These are phyloP conservation scores for Urtica urens DNA, from an alignment of 306 rosid genomes.

Conservation along the genomic window DNA sequence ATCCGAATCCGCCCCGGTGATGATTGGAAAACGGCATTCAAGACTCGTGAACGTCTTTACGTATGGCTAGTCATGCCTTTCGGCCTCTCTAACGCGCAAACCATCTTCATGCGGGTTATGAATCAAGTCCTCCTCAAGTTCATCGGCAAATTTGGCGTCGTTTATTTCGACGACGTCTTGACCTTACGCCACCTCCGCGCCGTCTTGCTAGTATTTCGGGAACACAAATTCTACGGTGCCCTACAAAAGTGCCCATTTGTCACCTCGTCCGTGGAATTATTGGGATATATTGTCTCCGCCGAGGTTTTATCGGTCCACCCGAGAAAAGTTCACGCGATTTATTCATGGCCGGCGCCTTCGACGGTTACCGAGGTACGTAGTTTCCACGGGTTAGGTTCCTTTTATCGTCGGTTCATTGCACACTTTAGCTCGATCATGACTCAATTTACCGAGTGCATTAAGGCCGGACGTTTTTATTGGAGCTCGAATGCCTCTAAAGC, in stretches of 20 bases:
- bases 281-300: neutral
- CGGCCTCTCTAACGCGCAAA: neutral
- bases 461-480: too few species aligned
- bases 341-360: neutral
- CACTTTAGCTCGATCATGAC: neutral
- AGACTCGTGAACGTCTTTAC: neutral
- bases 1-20: neutral
- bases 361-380: neutral
- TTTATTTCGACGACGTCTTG: neutral
- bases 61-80: neutral
- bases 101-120: neutral
- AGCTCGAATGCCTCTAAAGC: neutral
- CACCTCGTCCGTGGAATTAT: neutral
- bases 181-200: neutral
- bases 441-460: neutral
- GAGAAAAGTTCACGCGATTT: neutral
- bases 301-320: neutral
- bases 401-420: neutral
- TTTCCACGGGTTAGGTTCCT: neutral
- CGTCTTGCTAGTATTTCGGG: neutral
- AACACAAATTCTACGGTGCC: neutral
- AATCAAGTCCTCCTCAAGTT: neutral
- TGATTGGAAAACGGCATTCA: conserved; percentile 2
- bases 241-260: neutral
- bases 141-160: neutral